These are phyloP conservation scores for Apiospora pterosperma DNA, from an alignment of 2,329 filamentous ascomycete species.

Conservation along the genomic window DNA sequence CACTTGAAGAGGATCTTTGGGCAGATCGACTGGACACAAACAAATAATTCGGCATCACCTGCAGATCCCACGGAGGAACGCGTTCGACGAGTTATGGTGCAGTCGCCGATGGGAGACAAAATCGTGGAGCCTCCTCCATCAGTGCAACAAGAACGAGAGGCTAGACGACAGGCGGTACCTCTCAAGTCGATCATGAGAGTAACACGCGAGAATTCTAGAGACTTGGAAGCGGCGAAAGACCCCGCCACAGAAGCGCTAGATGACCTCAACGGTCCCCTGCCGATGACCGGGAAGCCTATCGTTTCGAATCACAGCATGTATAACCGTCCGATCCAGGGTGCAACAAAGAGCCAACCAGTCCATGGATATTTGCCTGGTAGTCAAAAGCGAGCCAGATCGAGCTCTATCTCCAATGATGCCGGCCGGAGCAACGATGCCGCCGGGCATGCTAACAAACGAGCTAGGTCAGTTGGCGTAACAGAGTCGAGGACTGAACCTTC, in stretches of 20 bases:
- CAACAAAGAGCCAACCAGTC: neutral
- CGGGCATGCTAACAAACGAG: neutral
- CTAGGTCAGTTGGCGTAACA: neutral
- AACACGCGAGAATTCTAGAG: neutral
- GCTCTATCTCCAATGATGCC: neutral
- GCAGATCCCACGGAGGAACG: neutral
- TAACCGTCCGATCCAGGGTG: neutral
- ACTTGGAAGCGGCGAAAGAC: neutral
- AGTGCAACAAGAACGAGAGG: slow-evolving; percentile 7
- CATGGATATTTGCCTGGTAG: neutral
- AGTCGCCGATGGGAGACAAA: slow-evolving; percentile 4
- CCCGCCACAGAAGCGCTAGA: neutral
- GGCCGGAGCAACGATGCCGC: slow-evolving; percentile 6
- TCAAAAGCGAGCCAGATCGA: neutral
- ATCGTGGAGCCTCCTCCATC: neutral
- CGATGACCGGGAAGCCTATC: neutral
- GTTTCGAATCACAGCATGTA: neutral
- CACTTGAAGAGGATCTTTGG: neutral
- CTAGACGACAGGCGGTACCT: neutral
- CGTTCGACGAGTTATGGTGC: slow-evolving; percentile 6
- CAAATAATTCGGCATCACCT: neutral
- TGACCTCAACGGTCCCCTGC: too few relatives aligned
- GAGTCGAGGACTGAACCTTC: neutral
- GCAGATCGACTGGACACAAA: neutral
- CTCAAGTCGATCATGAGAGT: slow-evolving; percentile 7